Conservation (phyloP, 2,329 filamentous ascomycete species). For the Alternaria hordeiaustralica region DNA sequence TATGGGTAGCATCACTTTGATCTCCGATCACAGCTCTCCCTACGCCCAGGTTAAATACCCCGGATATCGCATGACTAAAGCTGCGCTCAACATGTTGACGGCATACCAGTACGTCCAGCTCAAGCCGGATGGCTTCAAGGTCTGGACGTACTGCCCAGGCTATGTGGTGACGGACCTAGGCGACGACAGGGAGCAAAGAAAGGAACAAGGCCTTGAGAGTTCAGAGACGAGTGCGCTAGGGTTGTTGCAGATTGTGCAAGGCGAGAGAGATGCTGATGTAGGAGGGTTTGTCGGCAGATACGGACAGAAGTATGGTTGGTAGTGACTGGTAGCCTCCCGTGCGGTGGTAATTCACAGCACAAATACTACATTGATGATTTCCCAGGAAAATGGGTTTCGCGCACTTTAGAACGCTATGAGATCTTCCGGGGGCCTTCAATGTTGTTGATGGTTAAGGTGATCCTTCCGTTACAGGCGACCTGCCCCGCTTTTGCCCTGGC, state of each 20-base stretch:
- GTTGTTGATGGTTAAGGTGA: neutral
- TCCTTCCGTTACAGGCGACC: neutral
- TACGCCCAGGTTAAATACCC: slow-evolving; percentile 11
- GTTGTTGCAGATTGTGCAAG: slow-evolving; percentile 39
- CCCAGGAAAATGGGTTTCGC: too few relatives aligned
- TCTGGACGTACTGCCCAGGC: slow-evolving; percentile 42
- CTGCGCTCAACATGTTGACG: slow-evolving; percentile 47
- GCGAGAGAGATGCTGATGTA: slow-evolving; percentile 38
- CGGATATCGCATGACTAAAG: slow-evolving; percentile 46
- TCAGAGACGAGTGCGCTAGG: slow-evolving; percentile 43
- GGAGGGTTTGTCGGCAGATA: slow-evolving; percentile 32
- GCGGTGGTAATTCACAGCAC: neutral
- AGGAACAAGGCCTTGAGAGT: slow-evolving; percentile 25
- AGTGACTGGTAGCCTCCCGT: neutral
- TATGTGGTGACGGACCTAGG: slow-evolving; percentile 39
- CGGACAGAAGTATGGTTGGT: slow-evolving; percentile 30
- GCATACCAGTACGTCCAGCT: slow-evolving; percentile 50
- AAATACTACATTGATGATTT: neutral
- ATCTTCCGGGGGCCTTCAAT: neutral
- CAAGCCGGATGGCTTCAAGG: slow-evolving; percentile 30
- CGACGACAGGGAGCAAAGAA: slow-evolving; percentile 25
- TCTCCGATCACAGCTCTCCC: slow-evolving; percentile 15
- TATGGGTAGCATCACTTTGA: slow-evolving; percentile 40
- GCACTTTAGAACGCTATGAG: neutral
- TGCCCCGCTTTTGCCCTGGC: neutral